phyloP scores from a whole-genome alignment of 495 filamentous ascomycete genomes.

The Penicillium lividum region DNA sequence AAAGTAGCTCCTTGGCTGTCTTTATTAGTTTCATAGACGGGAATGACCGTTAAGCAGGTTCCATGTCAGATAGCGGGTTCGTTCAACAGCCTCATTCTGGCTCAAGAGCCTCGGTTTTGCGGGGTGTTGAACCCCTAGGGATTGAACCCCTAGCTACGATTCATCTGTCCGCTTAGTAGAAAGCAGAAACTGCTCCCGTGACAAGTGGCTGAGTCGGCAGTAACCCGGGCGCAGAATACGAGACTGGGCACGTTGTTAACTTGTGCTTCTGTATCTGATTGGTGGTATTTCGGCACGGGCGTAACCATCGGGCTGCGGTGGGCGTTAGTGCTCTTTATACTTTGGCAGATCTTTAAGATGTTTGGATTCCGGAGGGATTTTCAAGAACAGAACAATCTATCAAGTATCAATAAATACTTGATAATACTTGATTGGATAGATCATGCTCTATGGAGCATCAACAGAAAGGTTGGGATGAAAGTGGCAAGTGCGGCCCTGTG shows the following conservation, averaged over 20 bases:
- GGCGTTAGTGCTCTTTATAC: background rate
- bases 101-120: conserved; percentile 5
- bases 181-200: conserved; percentile 14
- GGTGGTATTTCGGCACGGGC: conserved; percentile 8
- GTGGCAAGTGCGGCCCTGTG: background rate
- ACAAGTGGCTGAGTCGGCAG: background rate
- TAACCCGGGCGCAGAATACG: conserved; percentile 24
- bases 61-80: conserved; percentile 5
- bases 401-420: too few relatives aligned
- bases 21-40: conserved; percentile 2
- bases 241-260: conserved; percentile 8
- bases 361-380: background rate
- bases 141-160: background rate
- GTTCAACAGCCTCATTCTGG: conserved; percentile 24
- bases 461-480: too few relatives aligned
- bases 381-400: background rate
- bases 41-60: background rate
- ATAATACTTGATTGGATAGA: too few relatives aligned
- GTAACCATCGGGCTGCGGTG: conserved; percentile 2
- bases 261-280: conserved; percentile 10
- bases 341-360: background rate
- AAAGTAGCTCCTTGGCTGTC: background rate
- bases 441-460: too few relatives aligned
- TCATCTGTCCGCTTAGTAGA: background rate
- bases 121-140: background rate